Evolutionary conservation across 2,329 filamentous ascomycete species (phyloP), one percentile per base, ranked within the genome.

Genomic region (Colletotrichum coccodes): DNA sequence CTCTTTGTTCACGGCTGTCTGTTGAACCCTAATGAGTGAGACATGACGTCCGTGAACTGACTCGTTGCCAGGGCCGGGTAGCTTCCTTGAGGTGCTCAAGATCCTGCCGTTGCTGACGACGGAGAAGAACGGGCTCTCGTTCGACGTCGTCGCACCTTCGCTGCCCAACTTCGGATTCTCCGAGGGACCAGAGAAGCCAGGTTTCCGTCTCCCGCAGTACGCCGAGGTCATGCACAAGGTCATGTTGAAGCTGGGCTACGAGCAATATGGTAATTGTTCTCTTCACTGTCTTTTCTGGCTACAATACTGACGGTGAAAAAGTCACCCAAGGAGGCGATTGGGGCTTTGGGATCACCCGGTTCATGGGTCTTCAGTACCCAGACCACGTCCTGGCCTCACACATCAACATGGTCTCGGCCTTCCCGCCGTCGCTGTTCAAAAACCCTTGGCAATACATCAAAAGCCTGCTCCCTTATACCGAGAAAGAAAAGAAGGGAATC

Each of bases 301-400:
- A 3, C 0, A 60, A 14, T 2, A 1, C 21, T 34, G n/a, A 46
- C 54, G 38, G 75, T 76, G 80, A 1, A 81, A 56, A 8, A 71
- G 76, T 83, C 7, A 86, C 84, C 0, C 87, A 92, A 78, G 90
- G 90, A 71, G 92, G 92, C 32, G 91, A 94, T 74, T 93, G 90
- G 91, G 92, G 91, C 21, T 89, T 85, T 75, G 84, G 85, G 72
- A 87, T 94, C 72, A 90, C 90, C 12, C 86, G 91, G 3, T 78
- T 84, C 11, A 86, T 94, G 64, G 87, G 87, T 0, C 76, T 86
- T 6, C 76, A 87, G 2, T 93, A 91, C 72, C 89, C 90, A 0
- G 70, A 85, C 3, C 78, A 86, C 68, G 86, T 86, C 72, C 83
- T 86, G 71, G 89, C 89, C 38, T 86, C 83, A 4, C 91, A 93